Percentiles rank a stretch among this genome's conserved stretches.
phyloP scores from a whole-genome alignment of 164 flowering plant species.

The Cinnamomum chago region DNA sequence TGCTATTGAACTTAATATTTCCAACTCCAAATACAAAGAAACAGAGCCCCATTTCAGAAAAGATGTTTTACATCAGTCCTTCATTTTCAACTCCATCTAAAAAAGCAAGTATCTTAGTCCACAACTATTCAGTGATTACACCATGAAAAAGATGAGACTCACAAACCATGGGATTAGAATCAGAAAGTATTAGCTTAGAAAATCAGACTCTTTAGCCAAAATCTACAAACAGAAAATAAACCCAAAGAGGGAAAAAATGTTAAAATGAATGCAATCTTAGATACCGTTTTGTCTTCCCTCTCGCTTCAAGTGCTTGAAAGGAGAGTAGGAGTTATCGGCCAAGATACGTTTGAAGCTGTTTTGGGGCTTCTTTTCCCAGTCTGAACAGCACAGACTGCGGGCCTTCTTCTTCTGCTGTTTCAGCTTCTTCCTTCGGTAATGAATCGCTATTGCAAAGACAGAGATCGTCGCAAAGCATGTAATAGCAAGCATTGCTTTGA shows the following conservation, averaged over 20 bases:
- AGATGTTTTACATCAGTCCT: too few relatives aligned
- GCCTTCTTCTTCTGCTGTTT: neutral
- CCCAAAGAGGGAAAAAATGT: neutral
- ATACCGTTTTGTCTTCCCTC: slow-evolving; percentile 7
- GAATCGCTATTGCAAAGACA: neutral
- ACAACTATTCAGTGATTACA: too few relatives aligned
- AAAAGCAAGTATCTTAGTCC: too few relatives aligned
- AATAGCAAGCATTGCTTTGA: neutral
- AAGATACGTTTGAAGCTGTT: slow-evolving; percentile 14
- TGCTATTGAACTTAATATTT: too few relatives aligned
- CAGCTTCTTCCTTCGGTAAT: neutral
- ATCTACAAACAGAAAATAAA: neutral
- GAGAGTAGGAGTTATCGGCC: slow-evolving; percentile 16
- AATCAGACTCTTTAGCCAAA: too few relatives aligned
- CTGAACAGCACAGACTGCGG: neutral
- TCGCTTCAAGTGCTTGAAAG: slow-evolving; percentile 10
- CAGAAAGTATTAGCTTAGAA: too few relatives aligned
- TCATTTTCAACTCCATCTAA: too few relatives aligned
- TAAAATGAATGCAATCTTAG: too few relatives aligned
- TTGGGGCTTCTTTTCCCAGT: slow-evolving; percentile 13
- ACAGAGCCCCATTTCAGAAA: too few relatives aligned
- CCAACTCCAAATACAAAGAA: too few relatives aligned
- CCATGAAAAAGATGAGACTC: too few relatives aligned
- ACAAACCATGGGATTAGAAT: too few relatives aligned
- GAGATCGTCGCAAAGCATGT: slow-evolving; percentile 12